Conservation (phyloP, 2,329 filamentous ascomycete genomes). For the Paraphaeosphaeria minitans region DNA sequence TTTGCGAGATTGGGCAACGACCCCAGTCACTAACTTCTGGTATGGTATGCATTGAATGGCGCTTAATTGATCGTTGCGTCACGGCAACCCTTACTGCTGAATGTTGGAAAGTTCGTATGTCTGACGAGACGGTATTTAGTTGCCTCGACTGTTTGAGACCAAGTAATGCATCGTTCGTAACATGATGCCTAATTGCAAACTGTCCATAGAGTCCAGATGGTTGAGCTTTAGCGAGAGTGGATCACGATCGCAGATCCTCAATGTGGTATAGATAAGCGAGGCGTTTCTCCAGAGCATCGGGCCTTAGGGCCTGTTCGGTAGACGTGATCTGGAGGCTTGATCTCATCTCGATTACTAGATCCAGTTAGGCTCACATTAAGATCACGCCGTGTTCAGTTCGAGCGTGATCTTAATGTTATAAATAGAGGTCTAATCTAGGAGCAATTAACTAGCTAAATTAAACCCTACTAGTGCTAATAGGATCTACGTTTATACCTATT, state of each 20-base stretch:
- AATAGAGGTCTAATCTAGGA: no score
- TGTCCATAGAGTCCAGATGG: not conserved
- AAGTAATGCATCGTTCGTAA: not conserved
- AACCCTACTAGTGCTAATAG: no score
- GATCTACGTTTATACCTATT: no score
- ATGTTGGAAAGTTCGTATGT: not conserved
- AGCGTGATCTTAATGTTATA: no score
- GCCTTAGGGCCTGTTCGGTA: no score
- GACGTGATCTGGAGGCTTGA: no score
- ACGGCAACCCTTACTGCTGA: not conserved
- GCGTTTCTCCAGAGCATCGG: conserved; percentile 1
- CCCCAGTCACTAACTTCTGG: not conserved
- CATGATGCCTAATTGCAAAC: not conserved
- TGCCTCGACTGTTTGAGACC: not conserved
- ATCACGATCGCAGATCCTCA: conserved; percentile 7
- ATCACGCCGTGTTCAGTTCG: no score
- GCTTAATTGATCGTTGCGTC: not conserved
- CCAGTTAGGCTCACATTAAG: no score
- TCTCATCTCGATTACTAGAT: no score
- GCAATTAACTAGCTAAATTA: no score
- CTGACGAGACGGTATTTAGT: not conserved
- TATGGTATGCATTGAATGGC: not conserved
- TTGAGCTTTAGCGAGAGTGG: not conserved
- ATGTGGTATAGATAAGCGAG: conserved; percentile 4
- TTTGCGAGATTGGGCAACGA: not conserved